A percentile compares a stretch with the other conserved stretches of the same genome.
phyloP scores from a whole-genome alignment of 176 grass and related monocot genomes.

The Triticum urartu region DNA sequence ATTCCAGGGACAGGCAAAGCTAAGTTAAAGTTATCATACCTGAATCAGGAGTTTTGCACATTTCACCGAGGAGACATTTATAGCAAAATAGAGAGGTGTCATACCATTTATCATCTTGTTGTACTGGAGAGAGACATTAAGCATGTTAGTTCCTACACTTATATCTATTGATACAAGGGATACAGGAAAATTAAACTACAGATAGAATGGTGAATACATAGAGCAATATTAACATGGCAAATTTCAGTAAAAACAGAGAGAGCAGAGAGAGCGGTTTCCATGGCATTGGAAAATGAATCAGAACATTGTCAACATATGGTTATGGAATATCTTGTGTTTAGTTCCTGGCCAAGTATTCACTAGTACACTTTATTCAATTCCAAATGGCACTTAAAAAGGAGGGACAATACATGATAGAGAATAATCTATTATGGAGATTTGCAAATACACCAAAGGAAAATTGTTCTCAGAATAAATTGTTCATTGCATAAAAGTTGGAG shows the following conservation, averaged over 20 bases:
- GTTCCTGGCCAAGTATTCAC: background rate
- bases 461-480: background rate
- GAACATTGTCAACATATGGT: background rate
- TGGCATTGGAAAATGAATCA: background rate
- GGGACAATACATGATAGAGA: background rate
- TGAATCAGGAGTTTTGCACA: slow-evolving; percentile 29
- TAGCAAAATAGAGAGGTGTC: slow-evolving; percentile 35
- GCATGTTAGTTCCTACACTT: background rate
- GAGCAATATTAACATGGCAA: background rate
- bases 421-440: background rate
- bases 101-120: slow-evolving; percentile 35
- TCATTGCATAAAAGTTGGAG: background rate
- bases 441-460: background rate
- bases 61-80: background rate
- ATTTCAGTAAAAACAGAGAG: background rate
- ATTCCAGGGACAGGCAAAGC: background rate
- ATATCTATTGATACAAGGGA: background rate
- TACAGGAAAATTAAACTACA: background rate
- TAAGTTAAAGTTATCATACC: slow-evolving; percentile 16
- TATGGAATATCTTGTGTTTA: background rate
- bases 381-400: background rate
- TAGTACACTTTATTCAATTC: background rate
- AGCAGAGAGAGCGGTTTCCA: background rate
- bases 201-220: background rate
- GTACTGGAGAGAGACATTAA: background rate